Evolutionary conservation across 1,139 yeast species (phyloP), one percentile per base, ranked within the genome.

Genomic region (Sugiyamaella paludigena): DNA sequence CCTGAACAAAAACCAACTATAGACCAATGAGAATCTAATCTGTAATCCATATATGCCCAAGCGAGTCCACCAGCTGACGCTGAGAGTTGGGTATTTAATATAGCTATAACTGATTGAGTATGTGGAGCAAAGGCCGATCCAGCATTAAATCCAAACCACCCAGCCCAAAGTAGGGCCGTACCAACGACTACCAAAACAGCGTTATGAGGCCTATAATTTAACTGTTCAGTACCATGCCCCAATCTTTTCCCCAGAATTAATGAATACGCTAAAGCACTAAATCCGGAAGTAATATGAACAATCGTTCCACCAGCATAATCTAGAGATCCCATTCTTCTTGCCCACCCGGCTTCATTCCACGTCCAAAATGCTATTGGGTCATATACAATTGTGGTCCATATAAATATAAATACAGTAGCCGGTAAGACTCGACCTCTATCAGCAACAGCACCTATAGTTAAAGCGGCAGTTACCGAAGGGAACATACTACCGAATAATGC

Each of bases 61-160:
- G 66, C 54, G 38, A 68, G 43, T 1, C 70, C 71, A 8, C 69
- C 71, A 39, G 58, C 50, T 5, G 69, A 58, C 0, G 70, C 72
- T 1, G 68, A 57, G 3, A 66, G 43, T 43, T 66, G 60, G 2
- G 72, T 65, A 48, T 66, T 68, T 33, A 65, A 40, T 47, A 67
- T 54, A 2, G 71, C 64, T 62, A 70, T 78, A 61, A 74, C 66
- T 1, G 80, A 73, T 50, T 70, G 67, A 43, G 72, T 58, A 61
- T 80, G 70, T 52, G 84, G 84, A 45, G 77, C 76, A 28, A 79
- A 75, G 54, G 91, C 83, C 6, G 94, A 81, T 39, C 91, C 88
- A 11, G 95, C 88, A 64, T 88, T 88, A 75, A 88, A 88, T 32
- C 92, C 87, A 51, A 87, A 73, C 96, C 96, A 88, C 9, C 96